Base-by-base conservation (phyloP, 2,329 filamentous ascomycete genomes). In the Aaosphaeria pasadenensis region DNA sequence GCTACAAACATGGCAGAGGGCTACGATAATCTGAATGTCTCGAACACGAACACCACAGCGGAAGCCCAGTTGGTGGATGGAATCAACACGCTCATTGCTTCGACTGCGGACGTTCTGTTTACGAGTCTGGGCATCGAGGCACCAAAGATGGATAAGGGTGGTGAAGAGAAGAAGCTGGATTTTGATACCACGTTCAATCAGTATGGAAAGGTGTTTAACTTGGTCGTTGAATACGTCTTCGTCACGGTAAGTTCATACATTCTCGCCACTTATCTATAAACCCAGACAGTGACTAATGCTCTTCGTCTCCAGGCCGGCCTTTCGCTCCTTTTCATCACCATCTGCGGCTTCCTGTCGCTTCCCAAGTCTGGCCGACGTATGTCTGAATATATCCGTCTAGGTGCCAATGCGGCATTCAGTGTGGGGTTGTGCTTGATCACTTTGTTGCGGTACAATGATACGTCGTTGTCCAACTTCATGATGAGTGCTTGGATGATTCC, bases 191-290 rank as follows among this genome's bases (percentile, higher is more conserved):
- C 49, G 9, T 31, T 53, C 11, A 11, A 46, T 1, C 40, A 48
- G 11, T 63, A 63, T 24, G 48, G 53, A 31, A 39, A 46, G 0
- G 52, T 66, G 6, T 64, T 65, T 43, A 53, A 62, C 6, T 46
- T 71, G n/a, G 63, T 69, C 2, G 56, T 57, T 38, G 41, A 53
- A 1, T 65, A 61, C 44, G 57, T 65, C 29, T 65, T 62, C 47
- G 51, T 65, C 13, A 45, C 60, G 13, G 56, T 63, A 47, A 60
- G 59, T 52, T 28, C 24, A 7, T 33, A 35, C 40, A 33, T 41
- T 13, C 39, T 13, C 32, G 11, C 40, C 45, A 30, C 24, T 24
- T 32, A 2, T 7, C 9, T 4, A 11, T 24, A 30, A 9, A 11
- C 41, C 29, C 7, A 24, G 42, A n/a, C 17, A 45, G 29, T 36